Evolutionary conservation across 108 stramenopile genomes (phyloP), one percentile per base, ranked within the genome.

Genomic region (Stephanodiscus triporus): DNA sequence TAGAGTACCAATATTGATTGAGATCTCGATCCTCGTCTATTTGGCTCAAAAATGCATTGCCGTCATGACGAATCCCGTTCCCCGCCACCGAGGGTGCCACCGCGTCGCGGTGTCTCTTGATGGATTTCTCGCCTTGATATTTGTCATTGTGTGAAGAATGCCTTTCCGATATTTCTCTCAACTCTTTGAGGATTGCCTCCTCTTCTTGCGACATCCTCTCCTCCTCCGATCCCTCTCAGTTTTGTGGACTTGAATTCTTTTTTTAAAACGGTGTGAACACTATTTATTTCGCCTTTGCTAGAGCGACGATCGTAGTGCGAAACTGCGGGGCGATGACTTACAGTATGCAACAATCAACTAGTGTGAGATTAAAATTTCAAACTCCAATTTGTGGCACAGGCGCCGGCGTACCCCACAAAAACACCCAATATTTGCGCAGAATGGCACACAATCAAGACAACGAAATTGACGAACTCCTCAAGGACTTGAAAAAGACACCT

Each of bases 1-100:
- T 43, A 0, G 83, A 85, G 76, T 90, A 93, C 91, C 91, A 93
- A 57, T 93, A 93, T 70, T 93, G 92, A 56, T 93, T 93, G 20
- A 91, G 72, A 29, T 83, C 55, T 30, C 58, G 55, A 19, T 84
- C 84, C 56, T 88, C 85, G 32, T 30, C 14, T 7, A 55, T 81
- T 58, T 45, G 32, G 45, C 53, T 62, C 37, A 70, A 68, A 42
- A 81, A 81, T 9, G 48, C 47, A 43, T 75, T 70, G 9, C n/a
- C n/a, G n/a, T 17, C 50, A 6, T 62, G 10, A 19, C 51, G 37
- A 55, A 38, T 42, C 36, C 42, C 34, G 24, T 11, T 50, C 24
- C 43, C 45, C 30, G 7, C 47, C n/a, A 19, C 9, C 13, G 42
- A 66, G 29, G 47, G 51, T 29, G 66, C 4, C 54, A 34, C 54